phyloP scores from a whole-genome alignment of 2,329 filamentous ascomycete genomes.

The Cylindrodendrum hubeiense region DNA sequence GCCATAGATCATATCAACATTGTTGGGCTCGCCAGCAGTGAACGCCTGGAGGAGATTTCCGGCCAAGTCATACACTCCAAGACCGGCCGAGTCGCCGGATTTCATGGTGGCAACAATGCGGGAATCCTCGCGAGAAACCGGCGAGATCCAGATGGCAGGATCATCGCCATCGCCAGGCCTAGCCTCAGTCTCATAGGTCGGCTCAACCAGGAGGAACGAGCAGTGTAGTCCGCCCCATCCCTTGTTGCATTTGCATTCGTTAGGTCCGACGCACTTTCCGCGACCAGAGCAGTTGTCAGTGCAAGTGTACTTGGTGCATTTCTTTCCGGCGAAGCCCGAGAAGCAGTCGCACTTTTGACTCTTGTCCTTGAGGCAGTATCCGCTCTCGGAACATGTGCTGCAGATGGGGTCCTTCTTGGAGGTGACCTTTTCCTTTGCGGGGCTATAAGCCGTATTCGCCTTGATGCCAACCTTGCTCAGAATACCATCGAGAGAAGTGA shows the following conservation, averaged over 20 bases:
- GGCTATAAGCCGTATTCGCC: slow-evolving; percentile 54
- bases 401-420: slow-evolving; percentile 46
- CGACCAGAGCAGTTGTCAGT: slow-evolving; percentile 55
- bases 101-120: slow-evolving; percentile 66
- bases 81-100: slow-evolving; percentile 60
- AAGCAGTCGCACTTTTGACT: slow-evolving; percentile 55
- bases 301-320: slow-evolving; percentile 54
- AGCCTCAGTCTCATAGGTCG: slow-evolving; percentile 57
- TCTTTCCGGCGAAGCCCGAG: slow-evolving; percentile 53
- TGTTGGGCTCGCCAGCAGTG: slow-evolving; percentile 62
- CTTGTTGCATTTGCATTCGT: slow-evolving; percentile 54
- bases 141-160: slow-evolving; percentile 62
- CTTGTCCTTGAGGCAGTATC: slow-evolving; percentile 50
- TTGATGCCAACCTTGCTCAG: slow-evolving; percentile 50
- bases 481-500: slow-evolving; percentile 52
- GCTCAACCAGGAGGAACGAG: slow-evolving; percentile 56
- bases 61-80: slow-evolving; percentile 62
- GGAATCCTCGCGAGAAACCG: slow-evolving; percentile 54
- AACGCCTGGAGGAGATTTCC: slow-evolving; percentile 62
- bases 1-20: slow-evolving; percentile 66
- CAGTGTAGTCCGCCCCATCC: slow-evolving; percentile 61
- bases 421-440: slow-evolving; percentile 43
- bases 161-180: slow-evolving; percentile 61
- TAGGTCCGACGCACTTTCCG: slow-evolving; percentile 56
- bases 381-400: slow-evolving; percentile 51